Percentiles rank a stretch among this genome's conserved stretches.
These are phyloP conservation scores for Phytophthora pluvialis DNA, from an alignment of 352 stramenopile species.

Conservation along the genomic window DNA sequence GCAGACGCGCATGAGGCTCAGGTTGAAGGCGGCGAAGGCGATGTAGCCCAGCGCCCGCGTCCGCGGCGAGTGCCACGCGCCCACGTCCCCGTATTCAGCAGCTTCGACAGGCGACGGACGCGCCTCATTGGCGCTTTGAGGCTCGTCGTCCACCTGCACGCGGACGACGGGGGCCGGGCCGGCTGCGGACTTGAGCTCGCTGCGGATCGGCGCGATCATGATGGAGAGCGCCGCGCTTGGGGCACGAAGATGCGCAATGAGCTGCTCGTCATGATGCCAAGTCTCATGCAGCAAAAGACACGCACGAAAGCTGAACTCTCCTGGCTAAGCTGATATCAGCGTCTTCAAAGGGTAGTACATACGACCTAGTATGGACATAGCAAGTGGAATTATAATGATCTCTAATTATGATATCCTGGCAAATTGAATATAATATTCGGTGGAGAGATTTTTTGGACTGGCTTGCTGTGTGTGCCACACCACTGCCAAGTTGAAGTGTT, in stretches of 20 bases:
- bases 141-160: constrained; percentile 24
- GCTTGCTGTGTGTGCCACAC: not conserved
- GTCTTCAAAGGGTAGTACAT: too few species aligned
- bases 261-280: constrained; percentile 5
- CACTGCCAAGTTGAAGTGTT: not conserved
- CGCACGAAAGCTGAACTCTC: not conserved
- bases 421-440: not conserved
- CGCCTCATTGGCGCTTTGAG: constrained; percentile 7
- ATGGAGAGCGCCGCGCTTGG: not conserved
- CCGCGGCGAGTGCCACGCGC: constrained; percentile 24
- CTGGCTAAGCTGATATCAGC: not conserved
- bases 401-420: not conserved
- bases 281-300: constrained; percentile 11
- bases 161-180: constrained; percentile 9
- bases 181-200: constrained; percentile 4
- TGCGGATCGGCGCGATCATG: constrained; percentile 26
- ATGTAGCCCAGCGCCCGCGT: constrained; percentile 47
- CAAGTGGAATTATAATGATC: too few species aligned
- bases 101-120: constrained; percentile 16
- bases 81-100: constrained; percentile 8
- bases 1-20: constrained; percentile 60
- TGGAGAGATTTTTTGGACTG: not conserved
- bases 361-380: too few species aligned
- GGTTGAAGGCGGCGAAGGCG: constrained; percentile 55
- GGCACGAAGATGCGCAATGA: constrained; percentile 10